Evolutionary conservation across 108 stramenopile species (phyloP).

Genomic region (Conticribra guillardii): DNA sequence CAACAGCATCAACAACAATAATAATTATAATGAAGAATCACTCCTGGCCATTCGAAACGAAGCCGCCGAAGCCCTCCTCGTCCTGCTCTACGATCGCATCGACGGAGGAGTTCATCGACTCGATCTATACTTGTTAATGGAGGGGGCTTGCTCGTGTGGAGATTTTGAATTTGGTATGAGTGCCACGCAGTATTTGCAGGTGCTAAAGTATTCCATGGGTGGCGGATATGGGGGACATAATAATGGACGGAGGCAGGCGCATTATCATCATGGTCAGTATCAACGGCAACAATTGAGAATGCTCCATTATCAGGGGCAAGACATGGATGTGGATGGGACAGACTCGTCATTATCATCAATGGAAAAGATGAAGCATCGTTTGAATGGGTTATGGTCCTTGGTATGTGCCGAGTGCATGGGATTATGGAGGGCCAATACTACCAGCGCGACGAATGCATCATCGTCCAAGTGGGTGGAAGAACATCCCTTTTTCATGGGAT

Average conservation of each 20-base stretch:
- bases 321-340: background rate
- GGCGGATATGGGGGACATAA: background rate
- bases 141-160: slow-evolving; percentile 12
- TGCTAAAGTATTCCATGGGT: background rate
- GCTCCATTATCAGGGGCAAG: background rate
- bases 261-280: no score
- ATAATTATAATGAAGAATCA: background rate
- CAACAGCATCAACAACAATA: background rate
- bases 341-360: background rate
- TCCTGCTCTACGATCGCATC: slow-evolving; percentile 61
- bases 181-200: slow-evolving; percentile 1
- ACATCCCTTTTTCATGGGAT: slow-evolving; percentile 57
- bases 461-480: slow-evolving; percentile 35
- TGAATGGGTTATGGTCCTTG: slow-evolving; percentile 55
- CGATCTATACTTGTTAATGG: slow-evolving; percentile 44
- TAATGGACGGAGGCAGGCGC: no score
- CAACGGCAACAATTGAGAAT: background rate
- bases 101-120: slow-evolving; percentile 52
- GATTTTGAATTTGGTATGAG: slow-evolving; percentile 41
- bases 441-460: slow-evolving; percentile 3
- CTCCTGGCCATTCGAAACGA: slow-evolving; percentile 36
- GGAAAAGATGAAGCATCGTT: slow-evolving; percentile 12
- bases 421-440: slow-evolving; percentile 56
- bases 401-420: slow-evolving; percentile 63
- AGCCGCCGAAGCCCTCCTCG: slow-evolving; percentile 63